Conservation (phyloP, 2,329 filamentous ascomycete species). For the Alternaria rosae region DNA sequence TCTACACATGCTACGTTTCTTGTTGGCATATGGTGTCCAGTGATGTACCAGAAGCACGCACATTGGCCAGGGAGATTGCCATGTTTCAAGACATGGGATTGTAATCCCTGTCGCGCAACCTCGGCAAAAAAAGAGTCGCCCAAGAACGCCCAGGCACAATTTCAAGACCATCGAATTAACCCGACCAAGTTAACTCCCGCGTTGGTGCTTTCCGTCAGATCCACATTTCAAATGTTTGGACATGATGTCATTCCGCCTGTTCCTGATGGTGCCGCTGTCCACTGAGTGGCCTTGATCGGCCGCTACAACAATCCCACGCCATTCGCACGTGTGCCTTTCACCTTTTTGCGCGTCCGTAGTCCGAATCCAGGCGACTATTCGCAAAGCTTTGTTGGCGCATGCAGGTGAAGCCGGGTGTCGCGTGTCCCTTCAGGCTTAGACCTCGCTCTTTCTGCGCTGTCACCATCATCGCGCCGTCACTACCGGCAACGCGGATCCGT, state of each 20-base stretch:
- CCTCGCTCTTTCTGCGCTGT: not conserved
- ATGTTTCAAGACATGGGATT: constrained; percentile 1
- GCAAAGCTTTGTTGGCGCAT: constrained; percentile 5
- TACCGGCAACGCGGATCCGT: not conserved
- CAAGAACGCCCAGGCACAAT: constrained; percentile 9
- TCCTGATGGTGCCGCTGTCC: constrained; percentile 6
- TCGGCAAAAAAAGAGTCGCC: not conserved
- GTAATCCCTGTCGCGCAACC: not conserved
- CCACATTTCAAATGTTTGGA: not conserved
- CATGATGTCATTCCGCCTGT: constrained; percentile 15
- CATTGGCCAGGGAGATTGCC: not conserved
- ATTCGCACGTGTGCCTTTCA: not conserved
- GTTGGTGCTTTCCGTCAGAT: not conserved
- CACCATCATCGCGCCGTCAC: constrained; percentile 9
- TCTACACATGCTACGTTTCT: not conserved
- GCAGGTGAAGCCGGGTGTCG: constrained; percentile 4
- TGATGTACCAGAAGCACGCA: not conserved
- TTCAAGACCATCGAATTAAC: not conserved
- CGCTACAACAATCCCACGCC: constrained; percentile 4
- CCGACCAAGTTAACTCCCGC: constrained; percentile 3
- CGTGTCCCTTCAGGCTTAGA: not conserved
- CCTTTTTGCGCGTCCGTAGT: constrained; percentile 1
- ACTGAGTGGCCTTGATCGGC: not conserved
- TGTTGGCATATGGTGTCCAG: not conserved
- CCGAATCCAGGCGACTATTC: not conserved